These are phyloP conservation scores for Penicillium griseofulvum DNA, from an alignment of 2,329 filamentous ascomycete genomes.

Conservation along the genomic window DNA sequence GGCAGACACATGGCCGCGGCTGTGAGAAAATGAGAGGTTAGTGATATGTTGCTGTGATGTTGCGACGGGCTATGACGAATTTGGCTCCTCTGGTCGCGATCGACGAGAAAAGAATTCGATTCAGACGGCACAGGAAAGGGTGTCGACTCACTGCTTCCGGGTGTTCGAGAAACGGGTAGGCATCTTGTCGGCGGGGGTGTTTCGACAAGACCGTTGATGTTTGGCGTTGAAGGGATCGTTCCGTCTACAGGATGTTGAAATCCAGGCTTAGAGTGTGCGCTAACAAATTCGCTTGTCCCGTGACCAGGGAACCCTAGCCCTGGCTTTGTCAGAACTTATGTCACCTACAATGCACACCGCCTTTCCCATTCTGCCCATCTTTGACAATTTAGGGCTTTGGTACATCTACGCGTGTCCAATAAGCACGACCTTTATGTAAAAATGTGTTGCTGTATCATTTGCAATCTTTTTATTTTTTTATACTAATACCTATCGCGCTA, in stretches of 20 bases:
- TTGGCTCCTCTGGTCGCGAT: slow-evolving; percentile 15
- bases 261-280: slow-evolving; percentile 41
- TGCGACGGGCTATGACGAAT: slow-evolving; percentile 20
- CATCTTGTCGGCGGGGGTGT: slow-evolving; percentile 48
- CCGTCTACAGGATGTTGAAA: slow-evolving; percentile 36
- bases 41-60: slow-evolving; percentile 12
- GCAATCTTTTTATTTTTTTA: neutral
- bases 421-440: neutral
- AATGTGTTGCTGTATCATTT: neutral
- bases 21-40: slow-evolving; percentile 41
- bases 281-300: slow-evolving; percentile 40
- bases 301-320: slow-evolving; percentile 32
- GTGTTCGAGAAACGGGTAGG: slow-evolving; percentile 53
- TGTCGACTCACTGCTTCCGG: slow-evolving; percentile 48
- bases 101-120: slow-evolving; percentile 12
- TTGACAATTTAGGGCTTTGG: neutral
- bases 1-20: slow-evolving; percentile 96
- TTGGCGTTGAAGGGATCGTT: slow-evolving; percentile 38
- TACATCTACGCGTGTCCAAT: neutral
- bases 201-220: slow-evolving; percentile 41
- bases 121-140: slow-evolving; percentile 18
- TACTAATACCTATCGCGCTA: neutral
- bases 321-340: slow-evolving; percentile 11
- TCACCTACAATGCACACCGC: neutral
- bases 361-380: slow-evolving; percentile 5